Base-by-base conservation (phyloP, 495 filamentous ascomycete genomes). In the Achaetomiella virescens region DNA sequence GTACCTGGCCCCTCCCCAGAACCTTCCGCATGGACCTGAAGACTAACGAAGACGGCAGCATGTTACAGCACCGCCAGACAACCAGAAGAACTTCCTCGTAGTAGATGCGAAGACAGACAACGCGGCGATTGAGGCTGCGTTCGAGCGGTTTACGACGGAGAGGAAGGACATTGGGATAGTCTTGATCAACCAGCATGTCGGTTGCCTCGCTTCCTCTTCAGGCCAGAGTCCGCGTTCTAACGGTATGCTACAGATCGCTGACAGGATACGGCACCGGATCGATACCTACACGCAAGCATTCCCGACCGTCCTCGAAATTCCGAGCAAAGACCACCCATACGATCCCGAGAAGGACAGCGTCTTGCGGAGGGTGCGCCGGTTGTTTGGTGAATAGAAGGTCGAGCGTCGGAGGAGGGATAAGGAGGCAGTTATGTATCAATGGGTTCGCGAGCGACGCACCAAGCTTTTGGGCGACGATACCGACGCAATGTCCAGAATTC, bases 331-430 rank as follows among this genome's bases (percentile, higher is more conserved):
- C 68, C 93, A 99, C 65, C 93, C 93, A 8, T 99, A 97, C 64
- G 95, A 99, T 61, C 93, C 93, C 0, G 93, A 99, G 75, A 99
- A 99, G 77, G 93, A 99, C 72, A 97, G 91, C 68, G 93, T 99
- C 35, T 67, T 97, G 71, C 88, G 89, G 70, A 81, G 93, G 63
- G 95, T 97, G 52, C 81, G 88, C 64, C 84, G 91, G 59, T 70
- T 97, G 55, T 96, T 96, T 81, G 92, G 92, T 54, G 92, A 97
- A 72, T 96, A 83, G 67, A 35, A n/a, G 38, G 49, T 2, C 17
- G 31, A 6, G 10, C 33, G 17, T 29, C 31, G 25, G 37, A 2
- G 17, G 25, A 12, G n/a, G 18, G 18, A 20, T 45, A 7, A 4
- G 25, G 25, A 11, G 38, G 14, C 3, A 20, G 2, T 22, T 12